Evolutionary conservation across 1,284 basidiomycete species (phyloP), one percentile per base, ranked within the genome.

Genomic region (Somion occarium): DNA sequence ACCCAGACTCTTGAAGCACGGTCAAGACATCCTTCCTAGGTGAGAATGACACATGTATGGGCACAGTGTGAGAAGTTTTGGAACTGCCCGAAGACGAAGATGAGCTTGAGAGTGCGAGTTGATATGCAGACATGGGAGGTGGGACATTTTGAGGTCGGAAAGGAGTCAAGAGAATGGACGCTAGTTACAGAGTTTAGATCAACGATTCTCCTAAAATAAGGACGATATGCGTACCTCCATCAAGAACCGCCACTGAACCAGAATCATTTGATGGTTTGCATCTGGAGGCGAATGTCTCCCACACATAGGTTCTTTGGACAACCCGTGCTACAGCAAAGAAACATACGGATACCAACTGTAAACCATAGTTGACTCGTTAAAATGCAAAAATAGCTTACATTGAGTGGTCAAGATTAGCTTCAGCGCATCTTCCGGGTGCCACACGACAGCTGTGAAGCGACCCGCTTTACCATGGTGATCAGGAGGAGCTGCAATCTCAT

Each of bases 141-240:
- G 96, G 96, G 1, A 96, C 81, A 64, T 96, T 98, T 70, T 97
- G 92, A 2, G 83, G 82, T 30, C 94, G 80, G 76, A 99, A 98
- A 3, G 96, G 91, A 0, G 96, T 99, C 41, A 98, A 71, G 2
- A 95, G 79, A 44, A 93, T 71, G n/a, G 74, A 74, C 2, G 80
- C 88, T 94, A 19, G 41, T 26, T 15, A 18, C n/a, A 26, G 39
- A 39, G 20, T 43, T 50, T 25, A 38, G 26, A 13, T 49, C 15
- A 18, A 25, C 24, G 9, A 19, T 43, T 20, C 38, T 39, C 38
- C 23, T 20, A 20, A 24, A 20, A 34, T 19, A 27, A 13, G 22
- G 52, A 50, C 27, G 55, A 30, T 18, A 19, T 34, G 72, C 85
- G 57, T 64, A 94, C 91, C 70, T 56, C 95, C 96, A 64, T 99